Conservation (phyloP, 129 eudicot genomes). For the sunflower (Helianthus annuus) region DNA sequence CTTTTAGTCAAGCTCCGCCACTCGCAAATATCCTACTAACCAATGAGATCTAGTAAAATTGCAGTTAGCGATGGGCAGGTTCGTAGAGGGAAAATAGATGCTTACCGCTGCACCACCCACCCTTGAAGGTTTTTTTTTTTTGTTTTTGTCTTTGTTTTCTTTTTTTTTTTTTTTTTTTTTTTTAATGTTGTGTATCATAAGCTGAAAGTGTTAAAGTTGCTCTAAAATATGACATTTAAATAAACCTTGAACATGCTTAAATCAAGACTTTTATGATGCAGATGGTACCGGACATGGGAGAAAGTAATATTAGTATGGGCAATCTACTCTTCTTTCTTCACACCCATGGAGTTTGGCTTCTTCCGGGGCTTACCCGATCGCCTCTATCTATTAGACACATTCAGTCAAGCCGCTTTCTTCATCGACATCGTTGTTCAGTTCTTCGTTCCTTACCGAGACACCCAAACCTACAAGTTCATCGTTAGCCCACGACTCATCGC, state of each 20-base stretch:
- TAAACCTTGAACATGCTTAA: not conserved
- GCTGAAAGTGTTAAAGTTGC: not conserved
- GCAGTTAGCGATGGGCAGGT: too few species aligned
- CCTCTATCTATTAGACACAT: conserved; percentile 68
- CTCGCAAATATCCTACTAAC: too few species aligned
- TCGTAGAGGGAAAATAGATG: too few species aligned
- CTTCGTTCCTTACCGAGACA: conserved; percentile 82
- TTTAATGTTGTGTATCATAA: not conserved
- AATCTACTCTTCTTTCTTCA: conserved; percentile 85
- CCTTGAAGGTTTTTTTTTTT: not conserved
- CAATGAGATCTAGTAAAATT: too few species aligned
- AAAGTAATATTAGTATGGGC: conserved; percentile 88
- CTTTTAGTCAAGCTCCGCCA: too few species aligned
- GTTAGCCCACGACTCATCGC: conserved; percentile 66
- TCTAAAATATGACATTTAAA: not conserved
- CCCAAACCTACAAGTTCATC: conserved; percentile 68
- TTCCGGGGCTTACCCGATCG: conserved; percentile 77
- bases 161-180: too few species aligned
- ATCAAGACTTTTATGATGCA: conserved; percentile 40
- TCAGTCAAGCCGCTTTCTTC: conserved; percentile 75
- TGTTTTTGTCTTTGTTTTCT: too few species aligned
- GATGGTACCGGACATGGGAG: conserved; percentile 88
- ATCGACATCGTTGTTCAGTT: conserved; percentile 73
- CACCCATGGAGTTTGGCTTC: conserved; percentile 97
- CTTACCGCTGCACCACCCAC: too few species aligned